Evolutionary conservation across 2,329 filamentous ascomycete species (phyloP), one percentile per base, ranked within the genome.

Genomic region (Apiospora rasikravindrae): DNA sequence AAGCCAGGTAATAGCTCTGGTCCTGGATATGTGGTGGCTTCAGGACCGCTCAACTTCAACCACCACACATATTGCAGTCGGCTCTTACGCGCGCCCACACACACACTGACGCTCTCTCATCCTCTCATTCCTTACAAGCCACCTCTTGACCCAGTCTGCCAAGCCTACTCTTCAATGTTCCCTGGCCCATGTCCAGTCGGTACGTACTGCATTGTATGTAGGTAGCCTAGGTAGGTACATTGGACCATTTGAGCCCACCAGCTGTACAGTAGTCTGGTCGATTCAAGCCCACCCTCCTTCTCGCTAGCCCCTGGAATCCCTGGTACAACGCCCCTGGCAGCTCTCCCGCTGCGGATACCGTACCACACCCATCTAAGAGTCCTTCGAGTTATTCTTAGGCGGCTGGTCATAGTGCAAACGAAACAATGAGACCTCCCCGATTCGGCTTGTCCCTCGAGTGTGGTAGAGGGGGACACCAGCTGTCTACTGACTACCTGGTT

Each of bases 341-440:
- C 57, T 64, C 57, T 64, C 57, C 57, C 57, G 57, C 57, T 64
- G 57, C 57, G 57, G 57, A 33, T 64, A 61, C 53, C 49, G 57
- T 64, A 61, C 53, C 49, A 53, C 49, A 53, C 49, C 49, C 49
- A 53, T 29, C 53, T 24, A 37, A 19, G 33, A 64, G 57, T 64
- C 29, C 33, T 40, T 64, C 33, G 57, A 40, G 29, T 40, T 64
- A 40, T 64, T 64, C 29, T 64, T 64, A 64, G 57, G 57, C 33
- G 57, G 57, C 33, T 64, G 57, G 57, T 4, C 57, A 24, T 64
- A 40, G 29, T 57, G 57, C 57, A 64, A 64, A 64, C 57, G 57
- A 64, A 64, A 64, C 57, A 64, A 64, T 64, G 57, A 64, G 57
- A 64, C 57, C 33, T 64, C 57, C 33, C 57, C 57, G 53, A 61